Base-by-base conservation (phyloP, 2,329 filamentous ascomycete genomes). In the Penicillium thymicola region DNA sequence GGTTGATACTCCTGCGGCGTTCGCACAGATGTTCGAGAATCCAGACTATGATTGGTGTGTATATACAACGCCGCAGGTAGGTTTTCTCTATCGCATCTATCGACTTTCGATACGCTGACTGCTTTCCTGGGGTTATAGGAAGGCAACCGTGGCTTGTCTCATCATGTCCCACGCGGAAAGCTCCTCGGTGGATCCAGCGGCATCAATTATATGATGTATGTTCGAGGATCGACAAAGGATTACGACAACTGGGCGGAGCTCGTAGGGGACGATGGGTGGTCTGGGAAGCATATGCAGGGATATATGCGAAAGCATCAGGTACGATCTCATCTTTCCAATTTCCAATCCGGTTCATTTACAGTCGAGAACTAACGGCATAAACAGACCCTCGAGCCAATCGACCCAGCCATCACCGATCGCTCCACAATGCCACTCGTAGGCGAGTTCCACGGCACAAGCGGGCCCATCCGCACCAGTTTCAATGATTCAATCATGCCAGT, bases 181-280 rank as follows among this genome's bases (percentile, higher is more conserved):
- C 51, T 70, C 13, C 60, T 74, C 1, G 72, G 72, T 13, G 72
- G 72, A 16, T 71, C 70, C 2, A 69, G 66, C 21, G 71, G 58
- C 4, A 71, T 73, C 59, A 75, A 75, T 48, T 73, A 70, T 51
- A 68, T 73, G 68, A 64, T 78, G 32, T 86, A 76, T 67, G 79
- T 77, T 2, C 65, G 69, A 2, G 67, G 67, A 8, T 66, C 65
- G 4, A 48, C 46, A 10, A 57, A 68, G 30, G 72, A 73, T 48
- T 68, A 70, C 43, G 62, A 75, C 40, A 63, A 68, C 40, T 75
- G 72, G 73, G 71, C 67, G 3, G 59, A 67, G 25, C 44, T 72
- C 3, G 62, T 54, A 16, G 66, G 63, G 7, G 69, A 71, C 37
- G 53, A 64, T 14, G 62, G 64, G 3, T 75, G 72, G 72, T 62